A percentile compares a stretch with the other conserved stretches of the same genome.
These are phyloP conservation scores for Tetrastigma voinierianum DNA, from an alignment of 164 flowering plant species.

Conservation along the genomic window DNA sequence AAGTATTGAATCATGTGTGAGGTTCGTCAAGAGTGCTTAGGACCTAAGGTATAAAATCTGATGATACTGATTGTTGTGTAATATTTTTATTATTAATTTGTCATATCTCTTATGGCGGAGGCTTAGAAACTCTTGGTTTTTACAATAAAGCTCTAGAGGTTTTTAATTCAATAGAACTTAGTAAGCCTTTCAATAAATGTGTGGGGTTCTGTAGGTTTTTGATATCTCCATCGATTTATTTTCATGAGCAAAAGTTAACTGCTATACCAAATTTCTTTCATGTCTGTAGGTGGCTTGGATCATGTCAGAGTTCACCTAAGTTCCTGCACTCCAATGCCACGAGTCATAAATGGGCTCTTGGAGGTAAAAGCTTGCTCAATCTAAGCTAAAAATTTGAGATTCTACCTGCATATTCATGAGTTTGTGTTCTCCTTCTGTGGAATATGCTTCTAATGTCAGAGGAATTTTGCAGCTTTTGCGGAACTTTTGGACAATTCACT, in stretches of 20 bases:
- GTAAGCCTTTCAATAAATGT: too few relatives aligned
- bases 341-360: constrained; percentile 99
- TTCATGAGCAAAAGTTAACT: not conserved
- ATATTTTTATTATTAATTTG: too few relatives aligned
- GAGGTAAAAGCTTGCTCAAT: constrained; percentile 53
- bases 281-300: constrained; percentile 75
- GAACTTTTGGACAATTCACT: constrained; percentile 96
- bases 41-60: too few relatives aligned
- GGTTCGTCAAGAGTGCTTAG: too few relatives aligned
- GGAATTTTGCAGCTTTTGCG: constrained; percentile 64
- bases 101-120: too few relatives aligned
- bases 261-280: not conserved
- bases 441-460: not conserved
- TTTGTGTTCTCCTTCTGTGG: not conserved
- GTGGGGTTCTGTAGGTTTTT: not conserved
- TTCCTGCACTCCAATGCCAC: constrained; percentile 98
- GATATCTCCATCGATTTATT: not conserved
- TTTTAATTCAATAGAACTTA: too few relatives aligned
- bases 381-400: not conserved
- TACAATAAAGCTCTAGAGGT: too few relatives aligned
- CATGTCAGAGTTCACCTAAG: constrained; percentile 92
- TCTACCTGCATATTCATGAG: not conserved
- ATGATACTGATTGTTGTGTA: too few relatives aligned
- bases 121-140: too few relatives aligned
- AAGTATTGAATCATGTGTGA: too few relatives aligned